phyloP scores from a whole-genome alignment of 192 early-diverging fungal genomes.

The Backusella macrospora region DNA sequence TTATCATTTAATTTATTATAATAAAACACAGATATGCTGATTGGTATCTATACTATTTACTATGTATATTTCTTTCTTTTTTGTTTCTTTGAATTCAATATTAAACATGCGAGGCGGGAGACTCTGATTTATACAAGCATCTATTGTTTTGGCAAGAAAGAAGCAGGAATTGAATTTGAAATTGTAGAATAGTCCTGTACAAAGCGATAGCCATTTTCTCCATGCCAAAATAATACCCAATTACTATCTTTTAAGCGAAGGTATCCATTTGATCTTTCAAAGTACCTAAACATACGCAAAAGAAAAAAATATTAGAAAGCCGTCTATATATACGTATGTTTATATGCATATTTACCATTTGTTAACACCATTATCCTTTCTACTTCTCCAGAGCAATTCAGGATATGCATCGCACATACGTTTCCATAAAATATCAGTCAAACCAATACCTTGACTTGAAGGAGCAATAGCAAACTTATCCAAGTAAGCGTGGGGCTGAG shows the following conservation, averaged over 20 bases:
- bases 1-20: too few species aligned
- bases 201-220: constrained; percentile 41
- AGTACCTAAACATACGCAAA: constrained; percentile 62
- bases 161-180: constrained; percentile 36
- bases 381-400: constrained; percentile 81
- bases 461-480: constrained; percentile 95
- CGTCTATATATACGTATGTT: background rate
- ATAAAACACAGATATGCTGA: too few species aligned
- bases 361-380: constrained; percentile 87
- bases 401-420: constrained; percentile 70
- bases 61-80: too few species aligned
- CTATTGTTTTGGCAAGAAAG: constrained; percentile 17
- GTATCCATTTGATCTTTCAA: constrained; percentile 88
- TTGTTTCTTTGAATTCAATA: too few species aligned
- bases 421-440: constrained; percentile 95
- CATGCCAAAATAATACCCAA: constrained; percentile 94
- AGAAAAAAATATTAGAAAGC: background rate
- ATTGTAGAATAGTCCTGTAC: constrained; percentile 31
- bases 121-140: background rate
- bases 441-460: constrained; percentile 85
- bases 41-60: too few species aligned
- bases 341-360: constrained; percentile 69
- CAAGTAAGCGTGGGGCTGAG: constrained; percentile 58
- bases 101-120: too few species aligned
- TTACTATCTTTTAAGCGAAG: constrained; percentile 59